Evolutionary conservation across 1,284 basidiomycete species (phyloP), one percentile per base, ranked within the genome.

Genomic region (Cystobasidium pallidum): DNA sequence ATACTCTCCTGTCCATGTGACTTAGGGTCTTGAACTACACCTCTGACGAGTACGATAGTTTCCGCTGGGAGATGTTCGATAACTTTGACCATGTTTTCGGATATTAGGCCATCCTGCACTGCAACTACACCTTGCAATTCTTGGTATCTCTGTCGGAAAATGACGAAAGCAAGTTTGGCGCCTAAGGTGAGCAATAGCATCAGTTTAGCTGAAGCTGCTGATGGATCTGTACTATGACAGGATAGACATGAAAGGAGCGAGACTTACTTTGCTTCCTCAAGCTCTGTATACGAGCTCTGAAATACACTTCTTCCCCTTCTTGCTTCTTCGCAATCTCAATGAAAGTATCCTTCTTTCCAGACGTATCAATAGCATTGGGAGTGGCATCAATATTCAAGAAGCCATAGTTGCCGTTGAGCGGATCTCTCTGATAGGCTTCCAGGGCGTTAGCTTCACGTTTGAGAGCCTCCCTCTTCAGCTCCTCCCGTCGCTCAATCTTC

Each of bases 51-150:
- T 11, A 99, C 91, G 77, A 99, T 94, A 73, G 91, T 92, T 83
- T 99, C 96, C 75, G 88, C 85, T 45, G 89, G 84, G 61, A 99
- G 84, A 49, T 86, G 81, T 26, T 88, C 88, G n/a, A 90, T 88
- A 89, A 91, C 99, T 82, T 94, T 97, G 67, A 93, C 87, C 96
- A 99, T 99, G 81, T 97, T 94, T 82, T 94, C 96, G 75, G 94
- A 97, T n/a, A 99, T 86, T 77, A 89, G 89, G 71, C 89, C 90
- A 26, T 89, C 87, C 43, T 90, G 84, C 55, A 91, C 87, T 51
- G 86, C 84, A 59, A 97, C 83, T n/a, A 98, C 84, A 52, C 91
- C 93, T 82, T 99, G 96, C 3, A 99, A 88, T 36, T 65, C 70
- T 54, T 71, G 59, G 41, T 71, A 71, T 32, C 68, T 58, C 81